Conservation (phyloP, 2,329 filamentous ascomycete genomes). For the Aspergillus aculeatinus region DNA sequence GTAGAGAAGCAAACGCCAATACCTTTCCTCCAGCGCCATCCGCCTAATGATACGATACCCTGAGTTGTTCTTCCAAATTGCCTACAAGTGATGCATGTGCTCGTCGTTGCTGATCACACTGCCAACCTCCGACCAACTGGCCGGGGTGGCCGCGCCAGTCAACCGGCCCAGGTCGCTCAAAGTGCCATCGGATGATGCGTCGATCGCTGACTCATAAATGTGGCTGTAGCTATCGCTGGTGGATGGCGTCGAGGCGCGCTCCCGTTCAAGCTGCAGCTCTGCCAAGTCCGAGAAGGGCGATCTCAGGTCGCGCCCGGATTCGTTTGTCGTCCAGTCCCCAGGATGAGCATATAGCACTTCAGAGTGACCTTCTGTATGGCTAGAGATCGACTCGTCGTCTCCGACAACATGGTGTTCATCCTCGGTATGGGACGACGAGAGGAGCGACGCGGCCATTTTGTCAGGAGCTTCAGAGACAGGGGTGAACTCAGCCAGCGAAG, state of each 20-base stretch:
- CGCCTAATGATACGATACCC: not conserved
- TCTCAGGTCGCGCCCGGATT: constrained; percentile 16
- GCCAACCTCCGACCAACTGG: constrained; percentile 47
- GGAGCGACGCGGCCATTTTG: constrained; percentile 7
- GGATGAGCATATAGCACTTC: constrained; percentile 37
- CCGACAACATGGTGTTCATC: constrained; percentile 3
- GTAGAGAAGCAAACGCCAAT: not conserved
- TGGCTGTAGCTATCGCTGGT: constrained; percentile 40
- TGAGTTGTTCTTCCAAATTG: not conserved
- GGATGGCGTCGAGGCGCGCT: constrained; percentile 38
- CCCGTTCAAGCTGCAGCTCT: constrained; percentile 17
- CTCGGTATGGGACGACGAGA: not conserved
- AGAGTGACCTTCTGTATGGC: constrained; percentile 35
- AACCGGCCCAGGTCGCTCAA: constrained; percentile 40
- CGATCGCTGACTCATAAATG: constrained; percentile 32
- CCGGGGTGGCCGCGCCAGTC: constrained; percentile 36
- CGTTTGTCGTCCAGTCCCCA: constrained; percentile 18
- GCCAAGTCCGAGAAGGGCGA: constrained; percentile 25
- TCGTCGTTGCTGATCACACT: constrained; percentile 46
- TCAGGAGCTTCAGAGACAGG: constrained; percentile 46
- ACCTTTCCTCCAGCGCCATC: not conserved
- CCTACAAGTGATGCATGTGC: constrained; percentile 22
- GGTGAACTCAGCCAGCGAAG: constrained; percentile 46
- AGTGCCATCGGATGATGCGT: constrained; percentile 38
- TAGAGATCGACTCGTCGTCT: constrained; percentile 19